These are phyloP conservation scores for Stellera chamaejasme DNA, from an alignment of 345 rosid species.

Conservation along the genomic window DNA sequence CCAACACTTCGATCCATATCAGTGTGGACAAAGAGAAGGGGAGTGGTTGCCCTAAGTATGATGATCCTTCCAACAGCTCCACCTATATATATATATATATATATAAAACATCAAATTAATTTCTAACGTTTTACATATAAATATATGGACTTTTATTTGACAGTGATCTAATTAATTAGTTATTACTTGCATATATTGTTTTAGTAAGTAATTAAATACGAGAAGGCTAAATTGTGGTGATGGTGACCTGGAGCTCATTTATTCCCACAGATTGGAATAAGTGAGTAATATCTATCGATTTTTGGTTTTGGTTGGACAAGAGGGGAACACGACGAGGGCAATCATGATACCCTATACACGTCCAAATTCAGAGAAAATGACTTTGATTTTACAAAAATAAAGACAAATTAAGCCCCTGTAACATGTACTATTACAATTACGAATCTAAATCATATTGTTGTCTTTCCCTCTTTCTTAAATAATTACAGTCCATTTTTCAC, in stretches of 20 bases:
- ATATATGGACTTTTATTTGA: background rate
- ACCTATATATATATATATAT: constrained; percentile 52
- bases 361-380: background rate
- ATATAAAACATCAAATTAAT: background rate
- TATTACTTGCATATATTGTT: no score
- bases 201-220: background rate
- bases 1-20: constrained; percentile 80
- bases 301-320: constrained; percentile 14
- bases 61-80: constrained; percentile 86
- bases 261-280: background rate
- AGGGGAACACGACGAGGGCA: constrained; percentile 18
- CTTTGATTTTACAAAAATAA: no score
- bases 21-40: constrained; percentile 77
- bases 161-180: no score
- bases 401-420: no score
- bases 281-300: background rate
- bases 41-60: constrained; percentile 88
- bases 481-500: no score
- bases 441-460: no score
- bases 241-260: background rate
- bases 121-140: background rate
- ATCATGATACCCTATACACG: background rate
- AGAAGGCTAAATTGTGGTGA: background rate
- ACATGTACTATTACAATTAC: no score
- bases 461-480: no score